These are phyloP conservation scores for Wickerhamomyces hampshirensis DNA, from an alignment of 805 yeast species.

Conservation along the genomic window DNA sequence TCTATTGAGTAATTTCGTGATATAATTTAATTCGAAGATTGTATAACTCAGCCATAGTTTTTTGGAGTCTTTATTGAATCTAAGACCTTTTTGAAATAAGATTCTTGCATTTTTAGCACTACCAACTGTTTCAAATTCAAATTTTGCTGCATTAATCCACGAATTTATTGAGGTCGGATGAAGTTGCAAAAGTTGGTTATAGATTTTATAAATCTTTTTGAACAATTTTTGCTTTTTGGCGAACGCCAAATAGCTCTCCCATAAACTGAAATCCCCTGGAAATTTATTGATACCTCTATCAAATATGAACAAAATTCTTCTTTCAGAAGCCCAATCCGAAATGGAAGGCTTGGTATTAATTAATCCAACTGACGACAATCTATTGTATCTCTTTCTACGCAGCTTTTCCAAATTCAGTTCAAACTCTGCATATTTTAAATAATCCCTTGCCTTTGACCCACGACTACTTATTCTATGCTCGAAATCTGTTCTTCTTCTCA, in stretches of 20 bases:
- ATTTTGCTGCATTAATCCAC: conserved; percentile 94
- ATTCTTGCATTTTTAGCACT: conserved; percentile 86
- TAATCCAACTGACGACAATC: conserved; percentile 53
- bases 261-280: conserved; percentile 70
- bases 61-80: conserved; percentile 72
- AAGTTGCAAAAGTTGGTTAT: conserved; percentile 70
- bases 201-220: conserved; percentile 68
- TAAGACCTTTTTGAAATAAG: conserved; percentile 75
- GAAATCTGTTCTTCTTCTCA: conserved; percentile 92
- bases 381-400: conserved; percentile 61
- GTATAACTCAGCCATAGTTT: conserved; percentile 82
- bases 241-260: conserved; percentile 72
- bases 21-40: conserved; percentile 81
- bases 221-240: conserved; percentile 65
- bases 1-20: conserved; percentile 78
- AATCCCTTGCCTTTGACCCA: conserved; percentile 76
- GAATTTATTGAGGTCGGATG: conserved; percentile 90
- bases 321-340: conserved; percentile 82
- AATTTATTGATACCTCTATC: conserved; percentile 78
- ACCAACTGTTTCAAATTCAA: conserved; percentile 85
- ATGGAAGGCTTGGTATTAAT: conserved; percentile 58
- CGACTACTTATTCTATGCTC: conserved; percentile 87
- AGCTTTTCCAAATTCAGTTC: conserved; percentile 77
- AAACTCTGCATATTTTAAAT: conserved; percentile 69
- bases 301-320: conserved; percentile 76